Percentiles rank a stretch among this genome's conserved stretches.
Conservation (phyloP, 441 rosid species). For the Gossypium davidsonii region DNA sequence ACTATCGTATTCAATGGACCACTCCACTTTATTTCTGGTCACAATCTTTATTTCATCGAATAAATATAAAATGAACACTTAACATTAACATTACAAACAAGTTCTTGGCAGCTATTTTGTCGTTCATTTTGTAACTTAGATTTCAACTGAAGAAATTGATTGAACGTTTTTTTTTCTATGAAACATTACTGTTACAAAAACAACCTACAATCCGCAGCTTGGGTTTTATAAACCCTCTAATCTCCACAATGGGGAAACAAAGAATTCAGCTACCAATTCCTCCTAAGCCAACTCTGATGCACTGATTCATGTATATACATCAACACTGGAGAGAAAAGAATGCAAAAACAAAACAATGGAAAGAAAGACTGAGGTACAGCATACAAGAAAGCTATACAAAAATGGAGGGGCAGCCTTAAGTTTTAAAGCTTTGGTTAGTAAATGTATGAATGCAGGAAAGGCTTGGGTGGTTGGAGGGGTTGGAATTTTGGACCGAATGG, state of each 20-base stretch:
- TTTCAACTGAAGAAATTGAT: background rate
- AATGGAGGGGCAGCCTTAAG: constrained; percentile 5
- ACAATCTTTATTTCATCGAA: background rate
- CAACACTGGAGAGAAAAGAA: background rate
- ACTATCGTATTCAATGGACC: background rate
- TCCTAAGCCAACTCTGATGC: background rate
- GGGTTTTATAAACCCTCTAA: background rate
- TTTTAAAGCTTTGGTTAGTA: constrained; percentile 11
- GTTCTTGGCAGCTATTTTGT: background rate
- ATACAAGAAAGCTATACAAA: constrained; percentile 23
- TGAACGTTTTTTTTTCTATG: no score
- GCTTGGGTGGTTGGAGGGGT: constrained; percentile 9
- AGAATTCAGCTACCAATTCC: constrained; percentile 8
- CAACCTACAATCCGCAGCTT: background rate
- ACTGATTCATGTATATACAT: background rate
- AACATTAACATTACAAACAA: background rate
- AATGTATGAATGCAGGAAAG: constrained; percentile 13
- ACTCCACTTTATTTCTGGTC: background rate
- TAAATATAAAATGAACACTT: background rate
- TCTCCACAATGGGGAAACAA: background rate
- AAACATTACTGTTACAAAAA: background rate
- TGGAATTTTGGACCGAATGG: constrained; percentile 9
- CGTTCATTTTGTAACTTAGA: background rate
- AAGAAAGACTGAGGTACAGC: background rate
- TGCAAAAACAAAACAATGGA: background rate